These are phyloP conservation scores for Catenaria anguillulae DNA, from an alignment of 371 early-diverging fungal species.

Conservation along the genomic window DNA sequence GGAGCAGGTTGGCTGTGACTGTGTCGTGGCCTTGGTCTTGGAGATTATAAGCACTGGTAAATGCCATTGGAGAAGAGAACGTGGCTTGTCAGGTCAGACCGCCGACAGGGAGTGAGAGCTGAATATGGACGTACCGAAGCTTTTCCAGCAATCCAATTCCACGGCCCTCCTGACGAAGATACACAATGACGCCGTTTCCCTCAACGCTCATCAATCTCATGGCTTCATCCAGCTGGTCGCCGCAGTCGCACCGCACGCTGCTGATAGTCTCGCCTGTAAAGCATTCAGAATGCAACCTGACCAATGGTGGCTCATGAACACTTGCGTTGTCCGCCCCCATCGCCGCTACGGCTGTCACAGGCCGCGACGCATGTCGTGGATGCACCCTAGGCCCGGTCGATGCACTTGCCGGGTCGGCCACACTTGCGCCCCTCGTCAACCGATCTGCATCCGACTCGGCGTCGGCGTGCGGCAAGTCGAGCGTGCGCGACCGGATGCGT, in stretches of 20 bases:
- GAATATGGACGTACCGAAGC: conserved; percentile 48
- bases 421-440: conserved; percentile 54
- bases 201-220: conserved; percentile 72
- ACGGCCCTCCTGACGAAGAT: conserved; percentile 89
- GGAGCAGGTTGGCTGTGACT: conserved; percentile 71
- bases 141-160: conserved; percentile 88
- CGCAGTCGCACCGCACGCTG: conserved; percentile 89
- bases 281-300: conserved; percentile 89
- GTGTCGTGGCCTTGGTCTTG: conserved; percentile 93
- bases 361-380: conserved; percentile 26
- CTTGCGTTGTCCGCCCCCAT: background rate
- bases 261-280: conserved; percentile 92
- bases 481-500: conserved; percentile 45
- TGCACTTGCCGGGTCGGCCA: background rate
- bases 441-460: conserved; percentile 69
- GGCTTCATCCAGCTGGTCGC: conserved; percentile 81
- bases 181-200: conserved; percentile 77
- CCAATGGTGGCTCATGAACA: conserved; percentile 38
- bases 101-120: no score
- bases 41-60: conserved; percentile 76
- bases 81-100: no score
- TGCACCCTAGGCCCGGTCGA: conserved; percentile 7
- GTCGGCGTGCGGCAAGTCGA: conserved; percentile 45
- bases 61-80: background rate
- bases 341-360: conserved; percentile 11